Conservation (phyloP, 2,329 filamentous ascomycete genomes). For the Colletotrichum sp. region DNA sequence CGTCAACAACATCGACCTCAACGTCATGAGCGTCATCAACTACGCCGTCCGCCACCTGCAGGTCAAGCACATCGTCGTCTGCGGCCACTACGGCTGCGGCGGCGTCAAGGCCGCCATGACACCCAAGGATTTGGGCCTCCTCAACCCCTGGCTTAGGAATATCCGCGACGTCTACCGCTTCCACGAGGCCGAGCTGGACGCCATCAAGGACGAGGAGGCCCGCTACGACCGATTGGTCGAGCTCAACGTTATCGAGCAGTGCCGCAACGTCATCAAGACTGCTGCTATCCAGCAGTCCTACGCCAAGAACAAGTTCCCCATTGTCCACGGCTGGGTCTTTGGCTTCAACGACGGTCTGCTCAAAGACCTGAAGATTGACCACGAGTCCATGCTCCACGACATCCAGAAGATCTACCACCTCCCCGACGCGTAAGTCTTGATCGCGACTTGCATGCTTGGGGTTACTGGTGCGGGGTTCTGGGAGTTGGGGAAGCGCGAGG, state of each 20-base stretch:
- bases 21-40: constrained; percentile 81
- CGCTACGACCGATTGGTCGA: constrained; percentile 78
- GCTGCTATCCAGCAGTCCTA: constrained; percentile 78
- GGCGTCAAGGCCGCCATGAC: constrained; percentile 79
- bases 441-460: not conserved
- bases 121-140: constrained; percentile 70
- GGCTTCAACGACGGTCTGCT: constrained; percentile 70
- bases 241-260: constrained; percentile 81
- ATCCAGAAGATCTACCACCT: constrained; percentile 72
- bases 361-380: constrained; percentile 68
- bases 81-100: constrained; percentile 80
- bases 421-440: constrained; percentile 28
- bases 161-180: constrained; percentile 77
- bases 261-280: constrained; percentile 81
- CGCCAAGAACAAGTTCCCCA: constrained; percentile 65
- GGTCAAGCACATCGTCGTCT: constrained; percentile 82
- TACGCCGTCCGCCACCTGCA: constrained; percentile 83
- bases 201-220: constrained; percentile 61
- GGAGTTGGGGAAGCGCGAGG: not conserved
- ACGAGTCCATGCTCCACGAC: constrained; percentile 60
- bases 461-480: not conserved
- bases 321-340: constrained; percentile 79
- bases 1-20: constrained; percentile 80
- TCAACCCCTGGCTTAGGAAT: constrained; percentile 78
- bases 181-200: constrained; percentile 73